These are phyloP conservation scores for Talaromyces sp. DNA, from an alignment of 2,329 filamentous ascomycete species.

Conservation along the genomic window DNA sequence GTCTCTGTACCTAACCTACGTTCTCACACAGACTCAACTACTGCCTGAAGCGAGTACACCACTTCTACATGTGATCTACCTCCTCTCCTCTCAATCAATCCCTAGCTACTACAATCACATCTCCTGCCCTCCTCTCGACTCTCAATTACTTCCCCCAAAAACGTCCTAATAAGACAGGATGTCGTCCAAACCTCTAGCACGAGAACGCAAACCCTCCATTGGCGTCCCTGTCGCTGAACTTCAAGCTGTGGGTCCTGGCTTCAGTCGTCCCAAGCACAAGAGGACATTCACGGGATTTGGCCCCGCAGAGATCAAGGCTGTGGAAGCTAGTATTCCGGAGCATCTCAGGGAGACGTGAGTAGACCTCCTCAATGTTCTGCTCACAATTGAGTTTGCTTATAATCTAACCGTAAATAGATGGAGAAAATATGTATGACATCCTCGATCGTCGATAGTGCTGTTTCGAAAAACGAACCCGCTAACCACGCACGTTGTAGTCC, in stretches of 20 bases:
- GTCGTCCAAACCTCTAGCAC: slow-evolving; percentile 26
- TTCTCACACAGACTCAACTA: not conserved
- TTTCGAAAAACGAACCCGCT: not conserved
- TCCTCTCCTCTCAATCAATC: not conserved
- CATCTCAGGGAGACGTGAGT: slow-evolving; percentile 77
- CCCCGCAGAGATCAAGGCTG: slow-evolving; percentile 82
- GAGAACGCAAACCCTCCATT: slow-evolving; percentile 77
- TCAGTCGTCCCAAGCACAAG: slow-evolving; percentile 92
- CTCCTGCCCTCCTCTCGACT: not conserved
- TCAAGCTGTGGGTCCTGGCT: slow-evolving; percentile 78
- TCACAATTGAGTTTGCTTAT: not conserved
- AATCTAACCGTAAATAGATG: slow-evolving; percentile 42
- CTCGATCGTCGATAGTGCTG: not conserved
- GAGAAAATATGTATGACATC: slow-evolving; percentile 55
- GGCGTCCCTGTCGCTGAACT: slow-evolving; percentile 83
- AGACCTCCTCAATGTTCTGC: not conserved
- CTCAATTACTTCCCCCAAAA: not conserved
- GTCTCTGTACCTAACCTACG: not conserved
- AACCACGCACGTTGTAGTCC: slow-evolving; percentile 41
- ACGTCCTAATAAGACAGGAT: slow-evolving; percentile 14
- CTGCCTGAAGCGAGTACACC: not conserved
- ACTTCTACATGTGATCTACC: not conserved
- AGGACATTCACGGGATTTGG: slow-evolving; percentile 95
- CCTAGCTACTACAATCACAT: not conserved
- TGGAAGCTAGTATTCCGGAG: slow-evolving; percentile 89